Evolutionary conservation across 78 protist genomes (phyloP).

Genomic region (Planoprotostelium fungivorum): DNA sequence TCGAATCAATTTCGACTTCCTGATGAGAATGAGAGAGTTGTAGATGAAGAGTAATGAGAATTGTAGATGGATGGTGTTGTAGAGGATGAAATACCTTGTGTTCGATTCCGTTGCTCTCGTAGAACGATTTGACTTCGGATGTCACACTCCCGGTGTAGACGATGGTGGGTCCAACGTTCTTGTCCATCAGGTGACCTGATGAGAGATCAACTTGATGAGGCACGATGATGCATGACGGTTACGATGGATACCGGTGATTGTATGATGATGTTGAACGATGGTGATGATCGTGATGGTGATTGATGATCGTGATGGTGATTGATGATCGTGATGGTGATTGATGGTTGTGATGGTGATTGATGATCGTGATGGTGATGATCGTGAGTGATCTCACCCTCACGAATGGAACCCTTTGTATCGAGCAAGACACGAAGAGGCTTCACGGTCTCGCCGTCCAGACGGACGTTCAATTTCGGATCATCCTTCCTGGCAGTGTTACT

Average conservation of each 20-base stretch:
- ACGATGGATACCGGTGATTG: neutral
- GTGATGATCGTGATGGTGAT: too few species aligned
- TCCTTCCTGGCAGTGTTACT: slow-evolving; percentile 19
- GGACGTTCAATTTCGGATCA: slow-evolving; percentile 15
- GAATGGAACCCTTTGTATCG: slow-evolving; percentile 14
- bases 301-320: neutral
- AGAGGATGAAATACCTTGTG: neutral
- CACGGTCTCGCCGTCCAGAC: neutral
- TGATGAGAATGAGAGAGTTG: too few species aligned
- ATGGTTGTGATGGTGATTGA: neutral
- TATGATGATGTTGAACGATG: neutral
- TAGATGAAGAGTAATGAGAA: neutral
- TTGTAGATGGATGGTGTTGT: neutral
- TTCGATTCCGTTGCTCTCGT: neutral
- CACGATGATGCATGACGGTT: neutral
- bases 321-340: neutral
- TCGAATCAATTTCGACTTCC: neutral
- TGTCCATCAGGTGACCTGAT: slow-evolving; percentile 1
- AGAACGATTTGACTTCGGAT: neutral
- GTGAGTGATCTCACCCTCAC: neutral
- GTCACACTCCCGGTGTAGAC: neutral
- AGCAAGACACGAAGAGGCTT: slow-evolving; percentile 34
- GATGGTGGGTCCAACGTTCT: neutral
- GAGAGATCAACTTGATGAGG: neutral
- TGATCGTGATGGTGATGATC: neutral